Conservation (phyloP, 768 basidiomycete species). For the Lactarius tabidus region DNA sequence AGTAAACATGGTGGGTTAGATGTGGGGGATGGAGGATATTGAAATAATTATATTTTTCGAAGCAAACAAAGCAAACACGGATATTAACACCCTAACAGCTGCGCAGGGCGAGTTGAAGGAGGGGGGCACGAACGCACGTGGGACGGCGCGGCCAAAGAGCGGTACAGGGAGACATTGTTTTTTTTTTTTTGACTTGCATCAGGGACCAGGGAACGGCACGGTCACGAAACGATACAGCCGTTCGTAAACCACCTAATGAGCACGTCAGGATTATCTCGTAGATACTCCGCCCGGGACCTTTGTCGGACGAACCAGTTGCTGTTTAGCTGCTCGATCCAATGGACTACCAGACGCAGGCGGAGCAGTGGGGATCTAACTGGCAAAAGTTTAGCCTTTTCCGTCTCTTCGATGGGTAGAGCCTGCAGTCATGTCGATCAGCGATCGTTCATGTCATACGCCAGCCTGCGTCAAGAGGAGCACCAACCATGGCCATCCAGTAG, state of each 20-base stretch:
- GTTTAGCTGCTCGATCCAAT: constrained; percentile 86
- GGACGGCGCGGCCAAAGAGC: background rate
- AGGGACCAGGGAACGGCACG: background rate
- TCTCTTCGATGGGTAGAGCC: constrained; percentile 86
- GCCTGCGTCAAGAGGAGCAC: constrained; percentile 25
- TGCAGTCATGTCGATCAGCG: constrained; percentile 24
- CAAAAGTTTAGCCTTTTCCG: constrained; percentile 82
- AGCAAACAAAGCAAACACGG: background rate
- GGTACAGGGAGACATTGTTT: too few species aligned
- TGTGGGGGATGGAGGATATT: background rate
- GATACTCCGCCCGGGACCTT: constrained; percentile 3
- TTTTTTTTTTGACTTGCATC: background rate
- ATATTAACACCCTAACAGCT: background rate
- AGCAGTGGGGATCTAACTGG: constrained; percentile 76
- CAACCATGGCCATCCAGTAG: constrained; percentile 83
- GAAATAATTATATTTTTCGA: background rate
- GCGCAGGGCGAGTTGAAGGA: background rate
- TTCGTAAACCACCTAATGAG: constrained; percentile 67
- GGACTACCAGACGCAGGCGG: constrained; percentile 78
- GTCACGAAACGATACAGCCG: constrained; percentile 57
- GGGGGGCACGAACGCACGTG: background rate
- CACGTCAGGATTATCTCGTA: constrained; percentile 6
- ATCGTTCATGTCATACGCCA: background rate
- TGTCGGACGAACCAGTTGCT: constrained; percentile 46
- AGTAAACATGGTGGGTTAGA: background rate